A percentile compares a stretch with the other conserved stretches of the same genome.
These are phyloP conservation scores for Gigaspora rosea DNA, from an alignment of 192 early-diverging fungal species.

Conservation along the genomic window DNA sequence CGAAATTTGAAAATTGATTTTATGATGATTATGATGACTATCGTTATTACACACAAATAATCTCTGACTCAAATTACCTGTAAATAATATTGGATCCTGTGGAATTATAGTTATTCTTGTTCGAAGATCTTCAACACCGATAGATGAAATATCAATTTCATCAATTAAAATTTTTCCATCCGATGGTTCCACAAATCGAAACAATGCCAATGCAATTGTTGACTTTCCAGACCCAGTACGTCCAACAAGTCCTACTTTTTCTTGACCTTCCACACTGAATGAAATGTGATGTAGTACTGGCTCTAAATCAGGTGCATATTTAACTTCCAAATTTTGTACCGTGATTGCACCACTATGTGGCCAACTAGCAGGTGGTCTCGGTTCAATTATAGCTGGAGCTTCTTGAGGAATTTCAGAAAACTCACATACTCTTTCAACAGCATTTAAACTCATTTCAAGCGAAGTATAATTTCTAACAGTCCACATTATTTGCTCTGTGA, in stretches of 20 bases:
- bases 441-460: too few relatives aligned
- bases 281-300: conserved; percentile 77
- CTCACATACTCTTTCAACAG: too few relatives aligned
- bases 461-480: too few relatives aligned
- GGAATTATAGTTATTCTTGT: conserved; percentile 76
- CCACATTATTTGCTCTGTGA: too few relatives aligned
- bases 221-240: conserved; percentile 34
- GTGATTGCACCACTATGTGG: conserved; percentile 71
- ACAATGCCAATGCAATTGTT: conserved; percentile 72
- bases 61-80: neutral
- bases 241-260: conserved; percentile 92
- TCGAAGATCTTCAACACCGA: conserved; percentile 77
- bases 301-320: conserved; percentile 78
- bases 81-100: conserved; percentile 73
- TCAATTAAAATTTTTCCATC: conserved; percentile 75
- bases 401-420: too few relatives aligned
- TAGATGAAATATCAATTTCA: conserved; percentile 69
- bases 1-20: too few relatives aligned
- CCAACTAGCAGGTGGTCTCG: conserved; percentile 60
- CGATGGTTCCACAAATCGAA: conserved; percentile 79
- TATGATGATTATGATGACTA: too few relatives aligned
- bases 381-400: conserved; percentile 42
- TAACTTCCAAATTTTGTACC: conserved; percentile 74
- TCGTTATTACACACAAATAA: neutral
- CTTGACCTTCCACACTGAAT: conserved; percentile 63